Percentiles rank a stretch among this genome's conserved stretches.
phyloP scores from a whole-genome alignment of 768 basidiomycete species.

The Mycena floridula region DNA sequence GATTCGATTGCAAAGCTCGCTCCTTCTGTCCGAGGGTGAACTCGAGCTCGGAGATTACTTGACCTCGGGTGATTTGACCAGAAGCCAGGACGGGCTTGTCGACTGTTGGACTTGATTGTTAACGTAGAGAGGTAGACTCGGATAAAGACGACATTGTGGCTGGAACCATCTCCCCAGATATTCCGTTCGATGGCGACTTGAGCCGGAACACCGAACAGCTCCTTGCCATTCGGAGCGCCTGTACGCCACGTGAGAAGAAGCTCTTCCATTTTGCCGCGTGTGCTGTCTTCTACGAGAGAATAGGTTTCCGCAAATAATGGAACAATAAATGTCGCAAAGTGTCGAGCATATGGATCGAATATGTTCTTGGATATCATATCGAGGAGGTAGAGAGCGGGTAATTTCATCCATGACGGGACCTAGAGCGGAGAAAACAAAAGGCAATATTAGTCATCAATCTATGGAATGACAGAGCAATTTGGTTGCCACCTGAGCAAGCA shows the following conservation, averaged over 20 bases:
- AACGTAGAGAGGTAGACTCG: slow-evolving; percentile 4
- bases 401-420: slow-evolving; percentile 86
- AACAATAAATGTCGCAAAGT: slow-evolving; percentile 78
- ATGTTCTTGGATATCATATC: slow-evolving; percentile 98
- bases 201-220: slow-evolving; percentile 77
- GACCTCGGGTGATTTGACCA: slow-evolving; percentile 58
- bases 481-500: too few relatives aligned
- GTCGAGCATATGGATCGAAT: slow-evolving; percentile 84
- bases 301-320: slow-evolving; percentile 86
- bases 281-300: slow-evolving; percentile 74
- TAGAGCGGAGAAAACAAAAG: slow-evolving; percentile 35
- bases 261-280: slow-evolving; percentile 95
- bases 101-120: slow-evolving; percentile 6
- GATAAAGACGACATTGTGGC: slow-evolving; percentile 33
- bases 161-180: slow-evolving; percentile 63
- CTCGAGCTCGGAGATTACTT: slow-evolving; percentile 80
- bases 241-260: slow-evolving; percentile 95
- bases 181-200: slow-evolving; percentile 83
- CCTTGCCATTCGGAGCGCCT: slow-evolving; percentile 71
- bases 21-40: slow-evolving; percentile 80
- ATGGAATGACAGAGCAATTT: too few relatives aligned
- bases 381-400: slow-evolving; percentile 91
- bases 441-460: slow-evolving; percentile 70
- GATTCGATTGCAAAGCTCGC: slow-evolving; percentile 62
- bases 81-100: slow-evolving; percentile 29